Evolutionary conservation across 2,329 filamentous ascomycete species (phyloP), one percentile per base, ranked within the genome.

Genomic region (Pseudophaeomoniella oleicola): DNA sequence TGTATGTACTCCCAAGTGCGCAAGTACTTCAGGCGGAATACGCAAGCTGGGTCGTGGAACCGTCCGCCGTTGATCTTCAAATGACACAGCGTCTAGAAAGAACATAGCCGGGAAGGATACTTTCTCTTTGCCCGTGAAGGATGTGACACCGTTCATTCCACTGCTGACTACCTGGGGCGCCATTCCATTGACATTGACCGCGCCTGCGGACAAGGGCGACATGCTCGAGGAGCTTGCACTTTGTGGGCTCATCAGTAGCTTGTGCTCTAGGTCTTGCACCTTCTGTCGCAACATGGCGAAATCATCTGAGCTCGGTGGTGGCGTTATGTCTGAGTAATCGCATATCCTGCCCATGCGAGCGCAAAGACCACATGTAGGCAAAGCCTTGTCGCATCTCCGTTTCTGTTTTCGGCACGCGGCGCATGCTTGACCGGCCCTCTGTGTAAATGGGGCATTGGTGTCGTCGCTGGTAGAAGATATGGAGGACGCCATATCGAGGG

Each of bases 301-400:
- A 31, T 45, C 42, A 16, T 48, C 46, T 5, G 43, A 36, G 32
- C 30, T 40, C 4, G 44, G 43, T 16, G 35, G 37, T 2, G 36
- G 34, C 16, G 16, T 39, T 16, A n/a, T 37, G 10, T 49, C 46
- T 3, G 39, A 42, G 30, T 50, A 50, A 29, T 46, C 41, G 37
- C 47, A 50, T 5, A 37, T n/a, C 16, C 46, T 40, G 15, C 36
- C 37, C 42, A 50, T 43, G 15, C 63, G 54, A 14, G 45, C 44
- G 48, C 68, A 72, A 3, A 70, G 54, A 2, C 56, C 51, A 46
- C 68, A 72, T 12, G 52, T 47, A 11, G 68, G 68, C 2, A 71
- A 44, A 3, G 44, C 46, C 50, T 71, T 71, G 56, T 67, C 62
- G 46, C 68, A 71, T 54, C 60, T 65, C 31, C 67, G 55, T 51